A percentile compares a stretch with the other conserved stretches of the same genome.
phyloP scores from a whole-genome alignment of 1,284 basidiomycete genomes.

The Irpex sp. region DNA sequence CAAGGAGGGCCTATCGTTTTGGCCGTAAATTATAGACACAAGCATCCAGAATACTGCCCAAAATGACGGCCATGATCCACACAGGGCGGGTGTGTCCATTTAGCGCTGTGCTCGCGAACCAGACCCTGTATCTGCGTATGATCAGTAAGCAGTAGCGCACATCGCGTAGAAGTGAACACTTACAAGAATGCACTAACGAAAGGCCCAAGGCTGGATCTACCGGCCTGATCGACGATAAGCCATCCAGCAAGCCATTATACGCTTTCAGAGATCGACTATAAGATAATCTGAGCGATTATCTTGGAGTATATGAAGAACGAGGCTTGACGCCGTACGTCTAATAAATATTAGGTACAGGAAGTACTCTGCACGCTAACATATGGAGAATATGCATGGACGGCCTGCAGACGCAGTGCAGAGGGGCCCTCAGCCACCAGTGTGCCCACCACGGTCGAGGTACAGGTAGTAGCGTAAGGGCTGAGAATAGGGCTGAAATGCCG shows the following conservation, averaged over 20 bases:
- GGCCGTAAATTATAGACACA: too few species aligned
- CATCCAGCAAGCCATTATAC: conserved; percentile 63
- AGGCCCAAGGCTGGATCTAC: conserved; percentile 64
- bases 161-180: too few species aligned
- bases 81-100: conserved; percentile 66
- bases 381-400: conserved; percentile 40
- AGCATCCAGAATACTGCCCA: conserved; percentile 53
- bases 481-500: conserved; percentile 60
- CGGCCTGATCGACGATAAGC: conserved; percentile 59
- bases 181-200: conserved; percentile 59
- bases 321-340: conserved; percentile 44
- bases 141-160: too few species aligned
- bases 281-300: conserved; percentile 60
- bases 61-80: conserved; percentile 58
- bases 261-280: conserved; percentile 59
- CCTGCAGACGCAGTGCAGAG: conserved; percentile 41
- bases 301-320: conserved; percentile 52
- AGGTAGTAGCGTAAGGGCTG: conserved; percentile 55
- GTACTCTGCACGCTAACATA: conserved; percentile 41
- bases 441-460: conserved; percentile 56
- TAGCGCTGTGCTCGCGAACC: conserved; percentile 36
- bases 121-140: conserved; percentile 25
- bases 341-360: conserved; percentile 48
- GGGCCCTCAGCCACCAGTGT: too few species aligned
- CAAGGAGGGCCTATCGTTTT: too few species aligned